These are phyloP conservation scores for Penicillium manginii DNA, from an alignment of 495 filamentous ascomycete species.

Conservation along the genomic window DNA sequence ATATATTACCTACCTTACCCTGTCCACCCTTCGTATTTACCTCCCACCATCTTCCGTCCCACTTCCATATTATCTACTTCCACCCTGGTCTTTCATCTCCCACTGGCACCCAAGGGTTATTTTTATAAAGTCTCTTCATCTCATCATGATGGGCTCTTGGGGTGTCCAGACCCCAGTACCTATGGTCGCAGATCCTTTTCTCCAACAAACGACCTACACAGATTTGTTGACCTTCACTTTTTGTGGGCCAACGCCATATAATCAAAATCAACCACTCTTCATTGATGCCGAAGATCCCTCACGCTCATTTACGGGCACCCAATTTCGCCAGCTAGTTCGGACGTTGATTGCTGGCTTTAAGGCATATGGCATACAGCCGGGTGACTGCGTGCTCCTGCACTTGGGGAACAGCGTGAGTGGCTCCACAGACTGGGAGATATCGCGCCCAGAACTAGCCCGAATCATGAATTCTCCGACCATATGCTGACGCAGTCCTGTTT, in stretches of 20 bases:
- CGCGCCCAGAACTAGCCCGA: not conserved
- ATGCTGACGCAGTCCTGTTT: conserved; percentile 12
- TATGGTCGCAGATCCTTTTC: conserved; percentile 24
- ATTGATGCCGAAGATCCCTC: conserved; percentile 61
- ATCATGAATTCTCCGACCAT: conserved; percentile 4
- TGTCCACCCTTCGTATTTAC: too few relatives aligned
- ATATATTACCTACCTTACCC: not conserved
- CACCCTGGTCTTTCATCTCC: too few relatives aligned
- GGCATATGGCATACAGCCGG: conserved; percentile 54
- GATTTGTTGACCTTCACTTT: conserved; percentile 50
- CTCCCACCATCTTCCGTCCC: not conserved
- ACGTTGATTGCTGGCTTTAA: conserved; percentile 60
- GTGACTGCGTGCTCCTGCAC: conserved; percentile 64
- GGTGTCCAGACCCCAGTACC: conserved; percentile 31
- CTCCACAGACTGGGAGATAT: not conserved
- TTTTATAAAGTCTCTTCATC: not conserved
- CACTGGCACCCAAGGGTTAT: not conserved
- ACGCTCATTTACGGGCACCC: conserved; percentile 54
- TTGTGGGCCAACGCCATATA: conserved; percentile 36
- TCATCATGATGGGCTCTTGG: conserved; percentile 38
- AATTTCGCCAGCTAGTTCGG: conserved; percentile 53
- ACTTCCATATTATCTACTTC: not conserved
- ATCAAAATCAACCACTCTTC: conserved; percentile 48
- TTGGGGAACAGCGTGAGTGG: conserved; percentile 61
- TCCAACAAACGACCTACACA: conserved; percentile 32